These are phyloP conservation scores for Aspergillus haitiensis DNA, from an alignment of 495 filamentous ascomycete genomes.

Conservation along the genomic window DNA sequence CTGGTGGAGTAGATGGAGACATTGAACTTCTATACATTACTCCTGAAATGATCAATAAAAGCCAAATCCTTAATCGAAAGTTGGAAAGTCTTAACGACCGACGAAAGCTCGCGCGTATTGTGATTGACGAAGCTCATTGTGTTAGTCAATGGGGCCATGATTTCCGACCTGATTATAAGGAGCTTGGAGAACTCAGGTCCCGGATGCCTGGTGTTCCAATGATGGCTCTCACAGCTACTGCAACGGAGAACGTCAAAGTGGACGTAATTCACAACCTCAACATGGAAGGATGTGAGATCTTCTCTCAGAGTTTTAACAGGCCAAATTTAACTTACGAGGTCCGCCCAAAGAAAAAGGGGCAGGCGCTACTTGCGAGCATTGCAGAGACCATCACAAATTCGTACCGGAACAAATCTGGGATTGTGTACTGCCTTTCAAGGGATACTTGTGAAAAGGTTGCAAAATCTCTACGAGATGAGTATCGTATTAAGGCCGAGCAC, in stretches of 20 bases:
- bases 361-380: conserved; percentile 63
- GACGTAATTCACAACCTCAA: conserved; percentile 87
- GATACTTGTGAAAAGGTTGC: conserved; percentile 80
- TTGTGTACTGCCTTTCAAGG: conserved; percentile 90
- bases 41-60: conserved; percentile 93
- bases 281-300: conserved; percentile 72
- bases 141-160: conserved; percentile 99
- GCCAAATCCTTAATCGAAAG: conserved; percentile 56
- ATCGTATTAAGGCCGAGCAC: conserved; percentile 71
- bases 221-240: conserved; percentile 93
- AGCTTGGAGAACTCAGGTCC: conserved; percentile 67
- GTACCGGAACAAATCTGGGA: conserved; percentile 75
- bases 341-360: conserved; percentile 53
- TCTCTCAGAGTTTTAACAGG: conserved; percentile 90
- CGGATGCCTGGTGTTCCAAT: conserved; percentile 76
- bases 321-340: conserved; percentile 90
- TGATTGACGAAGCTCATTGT: conserved; percentile 97
- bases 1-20: conserved; percentile 61
- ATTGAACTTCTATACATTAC: conserved; percentile 91
- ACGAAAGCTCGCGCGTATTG: conserved; percentile 77
- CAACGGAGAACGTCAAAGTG: conserved; percentile 84
- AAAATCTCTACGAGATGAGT: conserved; percentile 55
- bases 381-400: conserved; percentile 64
- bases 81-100: conserved; percentile 63
- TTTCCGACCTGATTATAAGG: conserved; percentile 95